Percentiles rank a stretch among this genome's conserved stretches.
Evolutionary conservation across 148 eudicot genomes (phyloP).

Genomic region (Silene latifolia): DNA sequence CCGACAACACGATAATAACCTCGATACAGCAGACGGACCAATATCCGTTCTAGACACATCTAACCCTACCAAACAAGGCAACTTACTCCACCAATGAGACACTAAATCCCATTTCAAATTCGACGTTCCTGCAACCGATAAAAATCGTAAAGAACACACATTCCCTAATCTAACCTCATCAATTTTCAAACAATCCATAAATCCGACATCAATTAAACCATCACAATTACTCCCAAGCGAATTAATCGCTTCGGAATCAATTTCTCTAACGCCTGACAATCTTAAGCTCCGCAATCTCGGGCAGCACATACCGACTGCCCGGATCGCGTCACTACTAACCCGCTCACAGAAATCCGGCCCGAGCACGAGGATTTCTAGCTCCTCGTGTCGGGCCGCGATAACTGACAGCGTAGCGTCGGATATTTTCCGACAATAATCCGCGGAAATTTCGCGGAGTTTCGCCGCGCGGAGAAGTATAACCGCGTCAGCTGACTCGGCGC

Average conservation of each 20-base stretch:
- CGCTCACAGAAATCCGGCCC: constrained; percentile 89
- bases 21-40: constrained; percentile 43
- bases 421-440: constrained; percentile 75
- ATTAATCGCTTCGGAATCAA: constrained; percentile 65
- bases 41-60: constrained; percentile 92
- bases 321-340: constrained; percentile 70
- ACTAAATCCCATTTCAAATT: constrained; percentile 72
- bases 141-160: constrained; percentile 52
- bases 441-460: constrained; percentile 59
- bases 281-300: constrained; percentile 47
- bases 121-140: constrained; percentile 82
- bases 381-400: constrained; percentile 75
- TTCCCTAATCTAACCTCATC: constrained; percentile 74
- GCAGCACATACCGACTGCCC: constrained; percentile 73
- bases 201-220: constrained; percentile 66
- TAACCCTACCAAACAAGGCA: constrained; percentile 65
- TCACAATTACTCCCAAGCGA: constrained; percentile 59
- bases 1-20: constrained; percentile 44
- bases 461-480: constrained; percentile 58
- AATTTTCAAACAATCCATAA: constrained; percentile 72
- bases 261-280: constrained; percentile 73
- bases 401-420: constrained; percentile 74
- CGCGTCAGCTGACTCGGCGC: constrained; percentile 78
- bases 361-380: constrained; percentile 60
- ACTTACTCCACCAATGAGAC: constrained; percentile 57